Conservation (phyloP, 805 yeast species). For the Clavispora santaluciae region DNA sequence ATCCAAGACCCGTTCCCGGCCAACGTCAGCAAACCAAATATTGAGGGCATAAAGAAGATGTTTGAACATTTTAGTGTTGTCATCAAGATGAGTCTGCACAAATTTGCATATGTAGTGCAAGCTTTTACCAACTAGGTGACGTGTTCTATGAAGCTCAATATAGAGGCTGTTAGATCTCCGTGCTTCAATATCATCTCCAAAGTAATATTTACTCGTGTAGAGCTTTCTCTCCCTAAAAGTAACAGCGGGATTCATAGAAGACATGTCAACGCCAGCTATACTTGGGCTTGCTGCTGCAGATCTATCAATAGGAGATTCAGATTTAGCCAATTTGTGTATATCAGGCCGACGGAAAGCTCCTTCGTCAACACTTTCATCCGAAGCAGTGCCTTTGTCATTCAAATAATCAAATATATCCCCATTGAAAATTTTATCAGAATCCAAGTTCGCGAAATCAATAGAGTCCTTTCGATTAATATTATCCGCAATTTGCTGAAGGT, state of each 20-base stretch:
- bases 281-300: conserved; percentile 44
- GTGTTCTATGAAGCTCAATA: conserved; percentile 50
- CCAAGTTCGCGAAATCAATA: conserved; percentile 13
- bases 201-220: conserved; percentile 61
- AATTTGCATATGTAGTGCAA: conserved; percentile 54
- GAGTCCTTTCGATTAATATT: conserved; percentile 22
- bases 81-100: conserved; percentile 47
- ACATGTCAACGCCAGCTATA: conserved; percentile 38
- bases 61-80: conserved; percentile 60
- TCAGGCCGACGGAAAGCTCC: conserved; percentile 13
- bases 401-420: conserved; percentile 1
- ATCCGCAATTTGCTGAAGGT: conserved; percentile 29
- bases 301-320: conserved; percentile 14
- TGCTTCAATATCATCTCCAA: conserved; percentile 50
- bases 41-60: conserved; percentile 59
- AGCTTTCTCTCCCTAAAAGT: conserved; percentile 57
- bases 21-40: conserved; percentile 78
- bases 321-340: conserved; percentile 1
- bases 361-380: conserved; percentile 14
- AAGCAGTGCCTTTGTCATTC: conserved; percentile 7
- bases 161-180: conserved; percentile 32
- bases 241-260: conserved; percentile 50
- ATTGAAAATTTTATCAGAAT: conserved; percentile 13
- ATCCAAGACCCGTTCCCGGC: conserved; percentile 61
- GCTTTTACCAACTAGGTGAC: conserved; percentile 56